Evolutionary conservation across 2,329 filamentous ascomycete genomes (phyloP), one percentile per base, ranked within the genome.

Genomic region (Cadophora luteo-olivacea): DNA sequence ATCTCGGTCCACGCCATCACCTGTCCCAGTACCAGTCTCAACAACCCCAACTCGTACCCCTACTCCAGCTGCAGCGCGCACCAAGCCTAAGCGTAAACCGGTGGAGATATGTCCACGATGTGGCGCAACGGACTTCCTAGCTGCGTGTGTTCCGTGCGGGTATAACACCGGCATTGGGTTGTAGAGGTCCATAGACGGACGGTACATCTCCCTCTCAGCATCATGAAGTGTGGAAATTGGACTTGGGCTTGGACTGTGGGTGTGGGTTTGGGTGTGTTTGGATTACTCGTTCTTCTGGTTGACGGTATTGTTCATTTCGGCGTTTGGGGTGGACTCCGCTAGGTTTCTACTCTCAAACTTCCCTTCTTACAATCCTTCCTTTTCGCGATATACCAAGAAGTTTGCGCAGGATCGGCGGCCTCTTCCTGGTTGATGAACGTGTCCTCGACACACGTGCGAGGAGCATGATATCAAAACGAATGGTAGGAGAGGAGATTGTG

Each of bases 91-190:
- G 29, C 29, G 3, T 1, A 58, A 36, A 9, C 19, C 41, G 11
- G 38, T 33, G 14, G 57, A 57, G 11, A 51, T 16, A 6, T 68
- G 67, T 49, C 67, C 67, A 11, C 33, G 67, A 49, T 68, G 67
- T 58, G 54, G 19, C 32, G 58, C 67, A 2, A 25, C 22, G 16
- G 57, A 51, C 14, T 68, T 65, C 45, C 16, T 64, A 6, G 67
- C 55, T 16, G 38, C 49, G 1, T 69, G 68, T 38, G 52, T 49
- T 41, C 24, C 33, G 2, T 67, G 61, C 45, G 33, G 57, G n/a
- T 67, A 65, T 25, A 55, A 62, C 19, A 58, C 55, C 11, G 68
- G 68, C 12, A 51, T 69, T 32, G 57, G 64, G 6, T 32, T 60
- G 33, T 61, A 45, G 22, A 25, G 29, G 5, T 29, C 29, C 29